phyloP scores from a whole-genome alignment of 768 basidiomycete species.

The Suillus subalutaceus region DNA sequence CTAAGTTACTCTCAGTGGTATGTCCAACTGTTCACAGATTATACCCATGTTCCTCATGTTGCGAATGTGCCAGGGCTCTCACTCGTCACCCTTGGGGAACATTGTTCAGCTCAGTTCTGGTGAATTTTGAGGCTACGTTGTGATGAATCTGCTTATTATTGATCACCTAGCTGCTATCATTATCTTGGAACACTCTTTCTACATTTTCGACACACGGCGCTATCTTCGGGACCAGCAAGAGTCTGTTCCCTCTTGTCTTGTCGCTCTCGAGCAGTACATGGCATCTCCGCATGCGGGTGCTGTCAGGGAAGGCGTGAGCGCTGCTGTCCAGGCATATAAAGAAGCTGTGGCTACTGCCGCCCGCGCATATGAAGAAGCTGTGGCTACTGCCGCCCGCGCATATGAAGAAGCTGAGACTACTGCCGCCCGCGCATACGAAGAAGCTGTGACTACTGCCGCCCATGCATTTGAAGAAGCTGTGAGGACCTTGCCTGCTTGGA shows the following conservation, averaged over 20 bases:
- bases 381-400: no score
- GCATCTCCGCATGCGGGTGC: neutral
- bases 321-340: neutral
- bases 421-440: no score
- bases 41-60: neutral
- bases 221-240: neutral
- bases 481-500: no score
- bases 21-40: neutral
- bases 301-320: neutral
- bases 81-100: neutral
- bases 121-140: neutral
- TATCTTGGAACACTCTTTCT: neutral
- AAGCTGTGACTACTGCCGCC: no score
- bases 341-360: no score
- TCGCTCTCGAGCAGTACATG: neutral
- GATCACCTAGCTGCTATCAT: neutral
- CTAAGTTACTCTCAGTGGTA: neutral
- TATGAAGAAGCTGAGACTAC: no score
- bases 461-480: no score
- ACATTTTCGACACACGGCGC: neutral
- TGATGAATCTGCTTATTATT: neutral
- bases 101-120: neutral
- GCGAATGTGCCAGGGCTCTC: neutral
- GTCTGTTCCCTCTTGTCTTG: neutral
- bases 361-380: no score